Evolutionary conservation across 2,329 filamentous ascomycete species (phyloP).

Genomic region (Lachnellula hyalina): DNA sequence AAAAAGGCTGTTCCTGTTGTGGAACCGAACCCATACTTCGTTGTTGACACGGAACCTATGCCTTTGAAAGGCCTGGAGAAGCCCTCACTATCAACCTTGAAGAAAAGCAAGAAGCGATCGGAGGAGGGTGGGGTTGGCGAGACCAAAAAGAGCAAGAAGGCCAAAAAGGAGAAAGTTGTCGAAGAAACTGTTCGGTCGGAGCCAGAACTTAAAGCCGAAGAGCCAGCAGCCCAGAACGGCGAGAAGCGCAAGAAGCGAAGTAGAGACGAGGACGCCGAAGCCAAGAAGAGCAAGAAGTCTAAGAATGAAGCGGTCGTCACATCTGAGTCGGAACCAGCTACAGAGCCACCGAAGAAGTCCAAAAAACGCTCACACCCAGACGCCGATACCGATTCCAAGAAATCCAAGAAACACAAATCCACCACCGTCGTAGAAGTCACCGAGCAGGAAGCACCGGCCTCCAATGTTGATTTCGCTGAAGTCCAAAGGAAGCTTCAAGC

Average conservation of each 20-base stretch:
- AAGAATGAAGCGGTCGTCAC: neutral
- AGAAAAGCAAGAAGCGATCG: slow-evolving; percentile 16
- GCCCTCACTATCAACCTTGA: neutral
- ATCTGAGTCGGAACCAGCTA: neutral
- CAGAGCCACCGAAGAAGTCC: slow-evolving; percentile 42
- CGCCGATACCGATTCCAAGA: neutral
- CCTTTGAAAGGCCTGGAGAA: slow-evolving; percentile 9
- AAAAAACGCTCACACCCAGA: slow-evolving; percentile 3
- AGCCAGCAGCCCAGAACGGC: neutral
- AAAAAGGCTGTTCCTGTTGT: neutral
- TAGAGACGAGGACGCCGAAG: neutral
- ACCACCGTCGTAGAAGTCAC: neutral
- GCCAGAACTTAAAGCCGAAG: slow-evolving; percentile 15
- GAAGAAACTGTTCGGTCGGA: slow-evolving; percentile 44
- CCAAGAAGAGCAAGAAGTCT: neutral
- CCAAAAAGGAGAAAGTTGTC: slow-evolving; percentile 4
- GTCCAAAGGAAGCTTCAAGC: slow-evolving; percentile 21
- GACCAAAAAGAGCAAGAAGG: slow-evolving; percentile 46
- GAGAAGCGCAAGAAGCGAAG: neutral
- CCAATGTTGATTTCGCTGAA: slow-evolving; percentile 18
- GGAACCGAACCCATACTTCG: slow-evolving; percentile 22
- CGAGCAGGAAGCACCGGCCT: neutral
- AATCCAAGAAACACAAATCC: neutral
- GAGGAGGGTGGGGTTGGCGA: slow-evolving; percentile 27
- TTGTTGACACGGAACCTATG: slow-evolving; percentile 24